These are phyloP conservation scores for grape (Vitis vinifera) DNA, from an alignment of 164 flowering plant genomes.

Conservation along the genomic window DNA sequence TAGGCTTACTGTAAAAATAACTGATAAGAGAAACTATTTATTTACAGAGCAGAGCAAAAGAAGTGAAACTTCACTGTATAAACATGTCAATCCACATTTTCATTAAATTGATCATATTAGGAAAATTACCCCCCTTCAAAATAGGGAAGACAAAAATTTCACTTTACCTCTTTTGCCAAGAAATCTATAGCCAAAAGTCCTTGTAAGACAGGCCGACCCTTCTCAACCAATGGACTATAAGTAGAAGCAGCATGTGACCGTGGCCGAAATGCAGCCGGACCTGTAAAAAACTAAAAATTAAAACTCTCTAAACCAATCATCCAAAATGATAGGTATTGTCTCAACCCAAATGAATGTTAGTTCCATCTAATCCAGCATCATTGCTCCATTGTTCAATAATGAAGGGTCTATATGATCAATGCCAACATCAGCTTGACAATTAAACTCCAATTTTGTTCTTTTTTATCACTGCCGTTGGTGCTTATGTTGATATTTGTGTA, in stretches of 20 bases:
- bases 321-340: too few relatives aligned
- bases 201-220: constrained; percentile 94
- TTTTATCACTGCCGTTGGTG: too few relatives aligned
- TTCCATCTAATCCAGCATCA: too few relatives aligned
- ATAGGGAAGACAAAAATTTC: not conserved
- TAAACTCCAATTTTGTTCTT: too few relatives aligned
- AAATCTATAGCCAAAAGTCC: constrained; percentile 95
- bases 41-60: not conserved
- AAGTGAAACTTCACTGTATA: not conserved
- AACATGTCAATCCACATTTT: not conserved
- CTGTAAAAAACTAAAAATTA: constrained; percentile 35
- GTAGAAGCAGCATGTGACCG: constrained; percentile 70
- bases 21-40: too few relatives aligned
- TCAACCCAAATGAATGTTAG: too few relatives aligned
- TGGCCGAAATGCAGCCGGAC: constrained; percentile 99
- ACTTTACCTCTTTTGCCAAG: constrained; percentile 80
- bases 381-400: too few relatives aligned
- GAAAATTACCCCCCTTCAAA: not conserved
- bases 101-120: not conserved
- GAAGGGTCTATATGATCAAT: too few relatives aligned
- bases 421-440: too few relatives aligned
- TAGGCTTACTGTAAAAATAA: not conserved
- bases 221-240: constrained; percentile 71
- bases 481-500: too few relatives aligned
- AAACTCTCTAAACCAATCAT: too few relatives aligned